Evolutionary conservation across 495 filamentous ascomycete genomes (phyloP).

Genomic region (Aspergillus mulundensis): DNA sequence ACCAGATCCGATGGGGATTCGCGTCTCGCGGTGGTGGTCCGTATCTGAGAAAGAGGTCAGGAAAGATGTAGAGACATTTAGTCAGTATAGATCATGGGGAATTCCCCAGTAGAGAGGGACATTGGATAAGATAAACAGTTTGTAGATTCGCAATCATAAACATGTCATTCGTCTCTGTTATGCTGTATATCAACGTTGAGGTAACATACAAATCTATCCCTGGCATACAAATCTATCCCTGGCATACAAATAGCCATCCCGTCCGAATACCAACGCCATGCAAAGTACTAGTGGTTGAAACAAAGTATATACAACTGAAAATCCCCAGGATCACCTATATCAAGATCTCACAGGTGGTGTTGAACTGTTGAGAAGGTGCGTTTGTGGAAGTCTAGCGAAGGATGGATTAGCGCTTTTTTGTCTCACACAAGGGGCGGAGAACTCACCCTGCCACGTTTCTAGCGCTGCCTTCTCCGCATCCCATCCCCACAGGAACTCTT

Average conservation of each 20-base stretch:
- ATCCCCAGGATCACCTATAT: neutral
- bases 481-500: slow-evolving; percentile 45
- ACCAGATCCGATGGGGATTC: slow-evolving; percentile 59
- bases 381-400: neutral
- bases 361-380: neutral
- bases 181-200: neutral
- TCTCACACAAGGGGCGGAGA: neutral
- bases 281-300: neutral
- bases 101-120: neutral
- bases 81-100: neutral
- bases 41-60: slow-evolving; percentile 11
- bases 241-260: neutral
- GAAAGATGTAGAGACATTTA: neutral
- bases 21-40: slow-evolving; percentile 14
- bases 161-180: neutral
- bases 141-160: neutral
- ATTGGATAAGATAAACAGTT: neutral
- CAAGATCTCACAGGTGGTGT: neutral
- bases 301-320: neutral
- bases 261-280: neutral
- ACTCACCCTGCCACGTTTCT: slow-evolving; percentile 39
- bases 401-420: neutral
- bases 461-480: slow-evolving; percentile 44
- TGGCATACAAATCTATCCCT: neutral
- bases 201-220: neutral